These are phyloP conservation scores for Metschnikowia reukaufii DNA, from an alignment of 805 yeast genomes.

Conservation along the genomic window DNA sequence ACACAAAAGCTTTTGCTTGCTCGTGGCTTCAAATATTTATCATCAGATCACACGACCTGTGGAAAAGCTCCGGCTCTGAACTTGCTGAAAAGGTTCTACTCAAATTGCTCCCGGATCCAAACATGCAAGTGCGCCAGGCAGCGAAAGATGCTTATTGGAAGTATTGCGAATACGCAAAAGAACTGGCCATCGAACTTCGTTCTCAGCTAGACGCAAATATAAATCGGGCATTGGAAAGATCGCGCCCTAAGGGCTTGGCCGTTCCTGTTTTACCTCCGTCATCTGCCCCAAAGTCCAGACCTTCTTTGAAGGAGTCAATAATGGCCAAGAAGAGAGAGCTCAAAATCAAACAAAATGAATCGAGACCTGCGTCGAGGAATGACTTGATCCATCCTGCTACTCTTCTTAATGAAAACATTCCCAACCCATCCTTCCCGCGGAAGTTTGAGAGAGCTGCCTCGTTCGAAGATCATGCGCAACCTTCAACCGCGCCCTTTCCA, in stretches of 20 bases:
- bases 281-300: constrained; percentile 28
- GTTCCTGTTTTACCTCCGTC: neutral
- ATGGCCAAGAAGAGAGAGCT: constrained; percentile 45
- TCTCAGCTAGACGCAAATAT: constrained; percentile 44
- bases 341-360: constrained; percentile 24
- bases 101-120: constrained; percentile 74
- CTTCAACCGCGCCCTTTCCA: no score
- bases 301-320: constrained; percentile 50
- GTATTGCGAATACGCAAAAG: constrained; percentile 54
- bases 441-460: neutral
- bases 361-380: constrained; percentile 20
- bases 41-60: constrained; percentile 45
- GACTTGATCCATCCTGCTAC: constrained; percentile 1
- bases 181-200: constrained; percentile 44
- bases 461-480: neutral
- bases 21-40: constrained; percentile 67
- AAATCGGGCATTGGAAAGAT: constrained; percentile 60
- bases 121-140: constrained; percentile 73
- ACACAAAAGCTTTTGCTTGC: constrained; percentile 68
- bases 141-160: constrained; percentile 78
- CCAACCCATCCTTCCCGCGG: neutral
- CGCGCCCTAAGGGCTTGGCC: constrained; percentile 40
- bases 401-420: neutral
- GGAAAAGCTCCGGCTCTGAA: constrained; percentile 30
- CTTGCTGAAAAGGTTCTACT: constrained; percentile 49